Evolutionary conservation across 352 stramenopile genomes (phyloP).

Genomic region (Phytophthora cajani): DNA sequence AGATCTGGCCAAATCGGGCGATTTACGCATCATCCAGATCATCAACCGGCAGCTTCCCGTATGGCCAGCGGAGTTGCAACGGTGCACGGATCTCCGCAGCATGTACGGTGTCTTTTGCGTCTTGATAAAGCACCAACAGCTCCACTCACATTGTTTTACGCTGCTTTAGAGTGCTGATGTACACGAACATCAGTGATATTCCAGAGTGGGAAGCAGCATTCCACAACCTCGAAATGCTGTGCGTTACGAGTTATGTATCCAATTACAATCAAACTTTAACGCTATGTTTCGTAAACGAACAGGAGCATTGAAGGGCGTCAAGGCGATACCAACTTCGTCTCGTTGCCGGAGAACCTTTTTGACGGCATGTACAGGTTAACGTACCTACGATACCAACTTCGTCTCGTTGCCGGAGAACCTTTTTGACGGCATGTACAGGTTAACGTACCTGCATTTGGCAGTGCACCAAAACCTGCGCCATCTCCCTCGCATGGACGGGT

Average conservation of each 20-base stretch:
- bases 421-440: constrained; percentile 31
- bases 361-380: constrained; percentile 30
- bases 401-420: constrained; percentile 25
- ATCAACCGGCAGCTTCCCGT: constrained; percentile 24
- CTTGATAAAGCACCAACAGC: neutral
- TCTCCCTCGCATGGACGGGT: constrained; percentile 24
- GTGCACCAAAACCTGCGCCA: constrained; percentile 15
- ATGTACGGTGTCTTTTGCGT: constrained; percentile 18
- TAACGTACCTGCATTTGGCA: constrained; percentile 37
- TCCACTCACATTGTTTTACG: neutral
- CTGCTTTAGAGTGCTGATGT: constrained; percentile 15
- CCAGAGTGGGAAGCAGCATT: constrained; percentile 25
- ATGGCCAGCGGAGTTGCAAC: constrained; percentile 25
- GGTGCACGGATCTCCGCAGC: constrained; percentile 16
- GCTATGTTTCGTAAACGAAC: neutral
- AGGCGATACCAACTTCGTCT: constrained; percentile 18
- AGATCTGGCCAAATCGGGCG: constrained; percentile 22
- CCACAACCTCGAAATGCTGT: constrained; percentile 34
- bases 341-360: constrained; percentile 33
- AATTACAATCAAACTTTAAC: neutral
- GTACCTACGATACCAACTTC: constrained; percentile 27
- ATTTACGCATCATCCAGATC: constrained; percentile 29
- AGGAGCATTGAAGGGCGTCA: constrained; percentile 34
- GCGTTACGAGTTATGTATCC: neutral
- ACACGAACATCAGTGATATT: constrained; percentile 26